Evolutionary conservation across 306 rosid genomes (phyloP).

Genomic region (Malus fusca): DNA sequence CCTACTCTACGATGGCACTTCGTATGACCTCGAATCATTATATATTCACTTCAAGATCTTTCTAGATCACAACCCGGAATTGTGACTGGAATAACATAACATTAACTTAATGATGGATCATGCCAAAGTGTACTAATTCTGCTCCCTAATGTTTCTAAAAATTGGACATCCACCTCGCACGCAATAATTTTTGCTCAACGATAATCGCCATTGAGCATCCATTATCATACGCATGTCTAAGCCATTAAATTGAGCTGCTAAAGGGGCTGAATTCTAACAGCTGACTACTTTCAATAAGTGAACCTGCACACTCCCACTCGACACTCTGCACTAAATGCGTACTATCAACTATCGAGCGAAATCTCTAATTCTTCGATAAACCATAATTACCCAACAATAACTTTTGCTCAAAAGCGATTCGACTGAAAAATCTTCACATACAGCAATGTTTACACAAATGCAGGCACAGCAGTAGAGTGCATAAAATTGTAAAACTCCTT

Average conservation of each 20-base stretch:
- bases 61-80: background rate
- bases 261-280: background rate
- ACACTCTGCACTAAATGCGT: background rate
- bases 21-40: background rate
- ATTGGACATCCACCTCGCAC: background rate
- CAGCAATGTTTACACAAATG: background rate
- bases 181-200: no score
- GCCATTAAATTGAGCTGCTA: background rate
- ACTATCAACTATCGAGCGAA: background rate
- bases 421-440: background rate
- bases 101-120: background rate
- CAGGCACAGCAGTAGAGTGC: background rate
- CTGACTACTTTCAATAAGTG: background rate
- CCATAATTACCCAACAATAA: background rate
- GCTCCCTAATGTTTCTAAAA: background rate
- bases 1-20: background rate
- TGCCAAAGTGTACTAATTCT: background rate
- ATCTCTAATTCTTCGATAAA: background rate
- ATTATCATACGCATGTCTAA: background rate
- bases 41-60: background rate
- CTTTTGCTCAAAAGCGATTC: background rate
- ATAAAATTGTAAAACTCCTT: background rate
- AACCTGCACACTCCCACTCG: background rate
- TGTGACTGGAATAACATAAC: background rate
- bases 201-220: background rate